Evolutionary conservation across 345 rosid genomes (phyloP).

Genomic region (Capsella bursapastoris): DNA sequence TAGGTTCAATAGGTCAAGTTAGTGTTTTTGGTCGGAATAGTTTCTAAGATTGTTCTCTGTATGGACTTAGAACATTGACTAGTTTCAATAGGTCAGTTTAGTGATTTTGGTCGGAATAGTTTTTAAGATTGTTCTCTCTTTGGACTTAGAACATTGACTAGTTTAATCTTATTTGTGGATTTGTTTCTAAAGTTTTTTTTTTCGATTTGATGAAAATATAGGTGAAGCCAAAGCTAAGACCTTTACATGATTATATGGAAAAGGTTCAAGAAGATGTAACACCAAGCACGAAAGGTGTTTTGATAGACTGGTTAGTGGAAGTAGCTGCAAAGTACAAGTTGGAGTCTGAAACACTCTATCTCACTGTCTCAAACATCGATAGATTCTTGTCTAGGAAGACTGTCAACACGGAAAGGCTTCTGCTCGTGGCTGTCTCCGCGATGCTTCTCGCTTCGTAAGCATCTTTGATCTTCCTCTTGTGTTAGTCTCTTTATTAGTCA

Average conservation of each 20-base stretch:
- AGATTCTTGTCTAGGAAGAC: slow-evolving; percentile 57
- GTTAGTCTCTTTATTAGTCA: background rate
- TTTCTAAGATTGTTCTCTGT: no score
- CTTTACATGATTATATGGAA: slow-evolving; percentile 68
- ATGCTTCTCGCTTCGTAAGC: slow-evolving; percentile 92
- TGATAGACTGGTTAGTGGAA: slow-evolving; percentile 83
- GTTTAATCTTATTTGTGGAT: background rate
- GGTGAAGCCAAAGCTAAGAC: slow-evolving; percentile 62
- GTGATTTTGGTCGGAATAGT: background rate
- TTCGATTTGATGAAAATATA: slow-evolving; percentile 23
- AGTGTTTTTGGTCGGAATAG: no score
- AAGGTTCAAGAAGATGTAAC: slow-evolving; percentile 64
- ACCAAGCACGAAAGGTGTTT: slow-evolving; percentile 68
- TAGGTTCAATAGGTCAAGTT: no score
- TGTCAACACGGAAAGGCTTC: slow-evolving; percentile 61
- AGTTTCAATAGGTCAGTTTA: no score
- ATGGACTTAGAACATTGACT: background rate
- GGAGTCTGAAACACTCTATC: slow-evolving; percentile 60
- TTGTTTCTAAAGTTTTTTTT: background rate
- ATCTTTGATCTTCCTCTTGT: background rate
- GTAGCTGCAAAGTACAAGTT: slow-evolving; percentile 75
- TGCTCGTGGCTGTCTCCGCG: slow-evolving; percentile 70
- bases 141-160: no score
- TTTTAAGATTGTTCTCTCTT: background rate
- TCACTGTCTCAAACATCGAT: slow-evolving; percentile 59